Percentiles rank a stretch among this genome's conserved stretches.
These are phyloP conservation scores for Boletellus sp. DNA, from an alignment of 768 basidiomycete genomes.

Conservation along the genomic window DNA sequence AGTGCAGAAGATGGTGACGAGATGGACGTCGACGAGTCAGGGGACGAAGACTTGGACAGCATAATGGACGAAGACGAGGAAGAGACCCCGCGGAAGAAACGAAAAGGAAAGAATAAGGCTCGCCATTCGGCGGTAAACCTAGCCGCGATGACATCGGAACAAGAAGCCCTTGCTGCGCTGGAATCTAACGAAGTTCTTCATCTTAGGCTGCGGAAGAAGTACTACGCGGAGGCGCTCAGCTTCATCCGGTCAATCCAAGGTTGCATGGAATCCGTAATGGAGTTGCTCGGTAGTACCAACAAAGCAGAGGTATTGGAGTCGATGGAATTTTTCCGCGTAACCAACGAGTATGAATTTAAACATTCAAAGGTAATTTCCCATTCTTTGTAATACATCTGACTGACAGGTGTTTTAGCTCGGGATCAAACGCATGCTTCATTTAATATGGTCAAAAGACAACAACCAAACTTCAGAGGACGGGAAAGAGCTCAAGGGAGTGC, in stretches of 20 bases:
- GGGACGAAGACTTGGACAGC: slow-evolving; percentile 32
- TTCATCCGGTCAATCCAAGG: slow-evolving; percentile 73
- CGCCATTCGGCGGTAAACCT: slow-evolving; percentile 73
- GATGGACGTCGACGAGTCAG: slow-evolving; percentile 56
- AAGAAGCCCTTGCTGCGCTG: slow-evolving; percentile 65
- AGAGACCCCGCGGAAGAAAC: slow-evolving; percentile 34
- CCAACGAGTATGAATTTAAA: slow-evolving; percentile 76
- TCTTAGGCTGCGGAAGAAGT: slow-evolving; percentile 75
- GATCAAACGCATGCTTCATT: slow-evolving; percentile 93
- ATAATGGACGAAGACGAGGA: slow-evolving; percentile 40
- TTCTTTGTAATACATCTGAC: neutral
- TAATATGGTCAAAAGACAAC: slow-evolving; percentile 97
- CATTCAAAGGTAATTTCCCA: slow-evolving; percentile 58
- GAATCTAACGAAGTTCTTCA: slow-evolving; percentile 63
- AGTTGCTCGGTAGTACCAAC: slow-evolving; percentile 81
- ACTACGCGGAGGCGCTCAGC: slow-evolving; percentile 77
- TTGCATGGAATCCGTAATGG: slow-evolving; percentile 68
- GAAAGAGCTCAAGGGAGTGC: slow-evolving; percentile 82
- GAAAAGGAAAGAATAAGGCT: slow-evolving; percentile 45
- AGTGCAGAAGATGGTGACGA: slow-evolving; percentile 39
- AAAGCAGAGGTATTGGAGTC: slow-evolving; percentile 81
- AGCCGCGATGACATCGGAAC: slow-evolving; percentile 63
- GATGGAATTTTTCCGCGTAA: slow-evolving; percentile 86
- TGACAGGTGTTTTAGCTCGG: slow-evolving; percentile 51
- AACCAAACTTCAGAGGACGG: slow-evolving; percentile 71